A percentile compares a stretch with the other conserved stretches of the same genome.
phyloP scores from a whole-genome alignment of 1,284 basidiomycete genomes.

The Tilletia indica region DNA sequence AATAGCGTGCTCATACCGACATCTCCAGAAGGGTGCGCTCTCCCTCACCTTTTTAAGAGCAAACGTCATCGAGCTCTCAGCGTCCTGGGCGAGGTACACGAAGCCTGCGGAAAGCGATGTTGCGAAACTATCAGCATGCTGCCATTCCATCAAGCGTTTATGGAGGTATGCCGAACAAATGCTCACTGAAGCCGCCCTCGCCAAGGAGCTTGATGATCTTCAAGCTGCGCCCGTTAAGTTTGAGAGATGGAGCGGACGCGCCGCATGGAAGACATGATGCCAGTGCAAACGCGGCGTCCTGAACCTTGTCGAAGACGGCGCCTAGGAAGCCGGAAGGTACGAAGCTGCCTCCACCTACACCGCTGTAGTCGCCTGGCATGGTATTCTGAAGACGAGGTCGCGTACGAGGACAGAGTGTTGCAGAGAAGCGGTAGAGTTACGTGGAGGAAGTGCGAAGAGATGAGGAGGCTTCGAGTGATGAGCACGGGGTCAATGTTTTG shows the following conservation, averaged over 20 bases:
- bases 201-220: conserved; percentile 49
- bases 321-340: conserved; percentile 21
- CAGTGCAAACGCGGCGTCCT: conserved; percentile 43
- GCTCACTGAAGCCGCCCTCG: conserved; percentile 42
- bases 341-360: conserved; percentile 14
- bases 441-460: no score
- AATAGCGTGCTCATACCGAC: neutral
- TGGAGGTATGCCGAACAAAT: no score
- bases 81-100: conserved; percentile 50
- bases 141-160: no score
- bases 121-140: no score
- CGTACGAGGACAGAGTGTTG: no score
- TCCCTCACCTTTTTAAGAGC: conserved; percentile 51
- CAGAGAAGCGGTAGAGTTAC: no score
- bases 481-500: no score
- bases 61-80: conserved; percentile 44
- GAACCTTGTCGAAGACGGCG: conserved; percentile 33
- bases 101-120: conserved; percentile 20
- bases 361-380: conserved; percentile 18
- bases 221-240: conserved; percentile 48
- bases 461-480: no score
- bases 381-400: no score
- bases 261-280: conserved; percentile 40
- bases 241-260: conserved; percentile 35
- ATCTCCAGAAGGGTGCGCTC: neutral